Evolutionary conservation across 2,329 filamentous ascomycete genomes (phyloP).

Genomic region (Colletotrichum incanum): DNA sequence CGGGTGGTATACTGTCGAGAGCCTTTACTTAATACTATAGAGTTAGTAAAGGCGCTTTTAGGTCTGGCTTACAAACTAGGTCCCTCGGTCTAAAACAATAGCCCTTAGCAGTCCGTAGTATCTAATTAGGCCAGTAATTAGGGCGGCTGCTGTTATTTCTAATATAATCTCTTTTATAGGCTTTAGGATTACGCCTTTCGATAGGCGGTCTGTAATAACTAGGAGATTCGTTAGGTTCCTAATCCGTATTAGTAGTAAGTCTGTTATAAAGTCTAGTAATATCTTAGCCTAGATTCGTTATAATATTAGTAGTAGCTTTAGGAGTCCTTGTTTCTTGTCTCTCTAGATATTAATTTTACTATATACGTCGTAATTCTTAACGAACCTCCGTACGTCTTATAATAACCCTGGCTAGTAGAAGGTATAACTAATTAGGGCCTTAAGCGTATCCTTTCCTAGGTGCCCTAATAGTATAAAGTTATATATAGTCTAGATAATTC

Average conservation of each 20-base stretch:
- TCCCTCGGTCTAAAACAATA: not conserved
- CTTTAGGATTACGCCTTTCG: no score
- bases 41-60: not conserved
- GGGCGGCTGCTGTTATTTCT: no score
- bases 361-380: slow-evolving; percentile 11
- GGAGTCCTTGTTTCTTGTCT: not conserved
- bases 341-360: slow-evolving; percentile 7
- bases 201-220: no score
- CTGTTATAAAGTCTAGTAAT: no score
- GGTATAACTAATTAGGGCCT: slow-evolving; percentile 1
- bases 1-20: not conserved
- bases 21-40: not conserved
- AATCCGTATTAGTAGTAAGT: no score
- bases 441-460: slow-evolving; percentile 1
- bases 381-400: not conserved
- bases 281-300: not conserved
- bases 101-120: not conserved
- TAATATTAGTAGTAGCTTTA: slow-evolving; percentile 4
- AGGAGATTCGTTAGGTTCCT: no score
- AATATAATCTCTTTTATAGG: no score
- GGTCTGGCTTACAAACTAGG: not conserved
- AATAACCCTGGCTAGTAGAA: not conserved
- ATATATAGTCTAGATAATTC: slow-evolving; percentile 1
- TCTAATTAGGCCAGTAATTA: not conserved
- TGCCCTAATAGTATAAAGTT: slow-evolving; percentile 1